A percentile compares a stretch with the other conserved stretches of the same genome.
Evolutionary conservation across 176 grass and related monocot genomes (phyloP).

Genomic region (Carex cristatella): DNA sequence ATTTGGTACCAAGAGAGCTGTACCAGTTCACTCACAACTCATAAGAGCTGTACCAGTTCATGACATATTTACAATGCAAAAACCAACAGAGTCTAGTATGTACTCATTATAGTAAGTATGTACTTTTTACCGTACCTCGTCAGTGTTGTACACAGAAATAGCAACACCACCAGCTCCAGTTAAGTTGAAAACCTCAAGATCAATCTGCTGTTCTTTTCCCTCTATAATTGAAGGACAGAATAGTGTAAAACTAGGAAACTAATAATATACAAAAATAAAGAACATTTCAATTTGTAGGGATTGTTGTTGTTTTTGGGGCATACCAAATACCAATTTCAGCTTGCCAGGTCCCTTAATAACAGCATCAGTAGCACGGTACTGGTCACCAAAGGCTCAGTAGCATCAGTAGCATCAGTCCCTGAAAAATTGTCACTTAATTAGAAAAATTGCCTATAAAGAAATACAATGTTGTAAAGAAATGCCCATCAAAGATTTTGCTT

Average conservation of each 20-base stretch:
- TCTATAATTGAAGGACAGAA: slow-evolving; percentile 40
- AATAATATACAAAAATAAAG: background rate
- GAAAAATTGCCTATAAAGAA: background rate
- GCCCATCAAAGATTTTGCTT: too few relatives aligned
- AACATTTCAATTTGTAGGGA: background rate
- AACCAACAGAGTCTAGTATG: background rate
- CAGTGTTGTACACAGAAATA: slow-evolving; percentile 94
- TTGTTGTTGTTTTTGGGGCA: background rate
- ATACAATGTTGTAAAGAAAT: too few relatives aligned
- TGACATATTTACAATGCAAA: background rate
- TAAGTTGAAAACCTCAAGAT: slow-evolving; percentile 93
- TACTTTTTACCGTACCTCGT: slow-evolving; percentile 46
- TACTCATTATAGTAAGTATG: background rate
- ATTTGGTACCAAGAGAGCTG: too few relatives aligned
- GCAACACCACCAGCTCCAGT: slow-evolving; percentile 92
- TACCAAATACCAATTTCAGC: slow-evolving; percentile 97
- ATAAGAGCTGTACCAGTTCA: too few relatives aligned
- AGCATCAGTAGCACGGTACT: slow-evolving; percentile 92
- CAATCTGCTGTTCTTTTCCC: slow-evolving; percentile 66
- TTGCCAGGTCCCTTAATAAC: slow-evolving; percentile 95
- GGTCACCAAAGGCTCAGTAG: slow-evolving; percentile 70
- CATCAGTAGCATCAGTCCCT: slow-evolving; percentile 18
- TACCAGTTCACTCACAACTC: too few relatives aligned
- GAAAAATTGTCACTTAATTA: slow-evolving; percentile 15
- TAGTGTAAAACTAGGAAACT: slow-evolving; percentile 11